Conservation (phyloP, 2,329 filamentous ascomycete species). For the Ophiostoma perfectum region DNA sequence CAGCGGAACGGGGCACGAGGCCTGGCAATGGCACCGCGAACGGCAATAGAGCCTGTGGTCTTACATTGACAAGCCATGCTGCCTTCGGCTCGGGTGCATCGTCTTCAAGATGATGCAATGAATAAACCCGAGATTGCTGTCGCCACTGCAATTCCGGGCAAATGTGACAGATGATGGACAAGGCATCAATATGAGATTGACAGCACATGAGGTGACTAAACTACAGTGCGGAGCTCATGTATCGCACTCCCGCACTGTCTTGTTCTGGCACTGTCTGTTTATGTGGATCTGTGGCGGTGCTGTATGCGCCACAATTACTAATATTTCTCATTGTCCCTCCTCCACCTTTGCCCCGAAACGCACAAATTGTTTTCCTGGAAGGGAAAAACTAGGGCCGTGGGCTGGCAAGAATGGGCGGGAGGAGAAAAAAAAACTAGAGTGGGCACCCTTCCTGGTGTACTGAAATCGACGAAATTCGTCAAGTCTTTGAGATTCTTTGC, state of each 20-base stretch:
- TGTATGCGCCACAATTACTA: background rate
- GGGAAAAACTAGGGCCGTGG: constrained; percentile 16
- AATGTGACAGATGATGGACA: background rate
- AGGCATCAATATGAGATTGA: background rate
- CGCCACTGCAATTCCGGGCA: constrained; percentile 3
- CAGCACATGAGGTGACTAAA: background rate
- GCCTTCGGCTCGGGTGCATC: background rate
- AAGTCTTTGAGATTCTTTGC: constrained; percentile 8
- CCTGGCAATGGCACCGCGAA: background rate
- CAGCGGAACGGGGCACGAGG: too few relatives aligned
- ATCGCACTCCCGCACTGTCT: background rate
- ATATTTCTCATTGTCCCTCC: constrained; percentile 12
- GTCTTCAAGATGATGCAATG: background rate
- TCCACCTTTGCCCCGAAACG: constrained; percentile 18
- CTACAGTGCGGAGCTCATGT: background rate
- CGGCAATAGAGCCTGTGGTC: too few relatives aligned
- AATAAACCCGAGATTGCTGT: background rate
- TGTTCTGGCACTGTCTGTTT: background rate
- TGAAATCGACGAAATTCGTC: constrained; percentile 14
- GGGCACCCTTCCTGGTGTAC: constrained; percentile 7
- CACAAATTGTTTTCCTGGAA: constrained; percentile 24
- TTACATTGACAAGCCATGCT: too few relatives aligned
- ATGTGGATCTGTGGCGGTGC: constrained; percentile 9
- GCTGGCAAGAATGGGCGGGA: constrained; percentile 7
- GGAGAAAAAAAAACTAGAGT: constrained; percentile 21